Evolutionary conservation across 192 early-diverging fungal species (phyloP), one percentile per base, ranked within the genome.

Genomic region (Chytriomyces hyalinus): DNA sequence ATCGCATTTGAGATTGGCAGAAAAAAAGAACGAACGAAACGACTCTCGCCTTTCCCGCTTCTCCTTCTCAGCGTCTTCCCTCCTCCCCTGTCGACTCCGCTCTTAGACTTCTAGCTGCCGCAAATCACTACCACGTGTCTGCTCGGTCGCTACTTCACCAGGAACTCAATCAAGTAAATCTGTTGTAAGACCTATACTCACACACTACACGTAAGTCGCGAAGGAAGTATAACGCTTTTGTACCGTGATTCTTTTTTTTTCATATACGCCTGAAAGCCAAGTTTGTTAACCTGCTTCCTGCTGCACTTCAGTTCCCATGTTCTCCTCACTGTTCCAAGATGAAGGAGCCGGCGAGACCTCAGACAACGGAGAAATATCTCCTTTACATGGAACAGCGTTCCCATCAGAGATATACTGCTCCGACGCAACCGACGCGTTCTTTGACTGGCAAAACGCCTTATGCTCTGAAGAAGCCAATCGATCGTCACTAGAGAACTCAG

Each of bases 371-470:
- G 53, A 57, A n/a, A 13, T 20, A 13, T 13, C 53, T 0, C 53
- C 53, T 57, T 20, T 13, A 4, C 53, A 20, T 57, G 53, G 15
- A n/a, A 20, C 53, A 57, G 53, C 53, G 20, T 57, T 57, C 20
- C 13, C 53, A n/a, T 13, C 53, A 57, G 53, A 57, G 53, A 57
- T 57, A 57, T 57, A 57, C 13, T 57, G 53, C 53, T n/a, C 20
- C 13, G 53, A 57, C 20, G 15, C 13, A 20, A 57, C 13, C 53
- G 53, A 57, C 53, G 20, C 20, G 20, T 57, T 57, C 53, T 57
- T 57, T 57, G 53, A 57, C 20, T 20, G 53, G 53, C 53, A 57
- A 57, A 57, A 57, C 53, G 53, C 53, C 53, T 57, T 57, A 57
- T 20, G 20, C 53, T 57, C 53, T 20, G 15, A 57, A 57, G 15